phyloP scores from a whole-genome alignment of 805 yeast genomes.

The Ogataea polymorpha region DNA sequence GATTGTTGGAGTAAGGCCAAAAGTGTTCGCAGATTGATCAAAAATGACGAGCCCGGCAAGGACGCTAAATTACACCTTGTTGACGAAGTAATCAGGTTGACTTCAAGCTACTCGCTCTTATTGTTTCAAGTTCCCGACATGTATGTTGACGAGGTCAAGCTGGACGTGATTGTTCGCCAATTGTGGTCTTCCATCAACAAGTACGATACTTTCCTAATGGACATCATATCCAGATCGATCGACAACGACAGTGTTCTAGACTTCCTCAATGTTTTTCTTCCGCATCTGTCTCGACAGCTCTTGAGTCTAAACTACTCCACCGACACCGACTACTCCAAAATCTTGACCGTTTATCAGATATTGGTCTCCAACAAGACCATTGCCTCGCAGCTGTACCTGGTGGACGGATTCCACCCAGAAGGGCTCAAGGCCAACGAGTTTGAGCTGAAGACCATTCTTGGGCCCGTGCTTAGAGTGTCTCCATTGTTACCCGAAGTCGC shows the following conservation, averaged over 20 bases:
- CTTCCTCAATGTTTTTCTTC: conserved; percentile 52
- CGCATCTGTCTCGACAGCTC: conserved; percentile 38
- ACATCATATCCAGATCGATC: conserved; percentile 53
- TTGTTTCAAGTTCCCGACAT: conserved; percentile 68
- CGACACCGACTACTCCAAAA: conserved; percentile 46
- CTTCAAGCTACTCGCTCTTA: conserved; percentile 63
- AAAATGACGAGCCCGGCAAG: conserved; percentile 38
- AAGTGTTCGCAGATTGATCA: conserved; percentile 40
- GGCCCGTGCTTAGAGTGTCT: conserved; percentile 72
- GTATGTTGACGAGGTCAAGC: conserved; percentile 40
- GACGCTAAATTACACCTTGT: conserved; percentile 39
- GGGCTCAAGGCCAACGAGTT: conserved; percentile 48
- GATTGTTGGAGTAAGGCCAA: conserved; percentile 42
- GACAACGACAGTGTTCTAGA: conserved; percentile 68
- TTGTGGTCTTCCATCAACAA: conserved; percentile 26
- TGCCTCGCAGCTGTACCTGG: conserved; percentile 55
- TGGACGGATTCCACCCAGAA: conserved; percentile 51
- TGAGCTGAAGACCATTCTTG: conserved; percentile 66
- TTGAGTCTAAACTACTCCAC: conserved; percentile 44
- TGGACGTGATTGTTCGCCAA: conserved; percentile 28
- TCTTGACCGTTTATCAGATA: conserved; percentile 53
- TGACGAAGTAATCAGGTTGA: conserved; percentile 45
- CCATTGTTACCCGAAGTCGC: conserved; percentile 61
- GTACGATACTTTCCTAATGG: conserved; percentile 47
- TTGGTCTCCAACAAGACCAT: conserved; percentile 59